Evolutionary conservation across 345 rosid genomes (phyloP).

Genomic region (Ceriops tagal): DNA sequence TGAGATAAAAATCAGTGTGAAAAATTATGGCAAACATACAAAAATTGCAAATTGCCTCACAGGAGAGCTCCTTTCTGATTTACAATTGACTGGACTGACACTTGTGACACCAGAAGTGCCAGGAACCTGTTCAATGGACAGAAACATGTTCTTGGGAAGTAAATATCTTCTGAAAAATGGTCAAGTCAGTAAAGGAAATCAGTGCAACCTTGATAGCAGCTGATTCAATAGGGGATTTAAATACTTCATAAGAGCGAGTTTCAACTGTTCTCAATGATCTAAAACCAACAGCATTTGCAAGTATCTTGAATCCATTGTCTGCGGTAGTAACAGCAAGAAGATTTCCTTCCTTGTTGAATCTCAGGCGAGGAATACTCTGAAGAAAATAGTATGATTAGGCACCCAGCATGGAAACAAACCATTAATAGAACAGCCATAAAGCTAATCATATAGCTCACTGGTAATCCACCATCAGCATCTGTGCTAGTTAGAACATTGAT

Average conservation of each 20-base stretch:
- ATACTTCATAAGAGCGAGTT: conserved; percentile 56
- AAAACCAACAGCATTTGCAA: conserved; percentile 66
- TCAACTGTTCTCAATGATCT: conserved; percentile 59
- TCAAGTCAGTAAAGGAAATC: conserved; percentile 8
- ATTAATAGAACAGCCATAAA: background rate
- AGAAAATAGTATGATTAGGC: conserved; percentile 17
- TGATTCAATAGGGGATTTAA: conserved; percentile 61
- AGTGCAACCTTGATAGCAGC: conserved; percentile 46
- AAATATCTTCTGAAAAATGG: conserved; percentile 14
- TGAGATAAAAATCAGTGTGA: background rate
- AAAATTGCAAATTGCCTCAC: conserved; percentile 59
- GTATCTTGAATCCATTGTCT: conserved; percentile 89
- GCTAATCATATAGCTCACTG: conserved; percentile 51
- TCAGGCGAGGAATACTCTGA: conserved; percentile 72
- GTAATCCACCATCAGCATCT: conserved; percentile 85
- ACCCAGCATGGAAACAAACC: conserved; percentile 5
- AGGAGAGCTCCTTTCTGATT: conserved; percentile 85
- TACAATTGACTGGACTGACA: conserved; percentile 56
- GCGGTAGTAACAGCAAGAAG: conserved; percentile 84
- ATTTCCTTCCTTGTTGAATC: conserved; percentile 83
- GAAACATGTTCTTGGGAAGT: conserved; percentile 10
- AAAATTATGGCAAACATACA: conserved; percentile 35
- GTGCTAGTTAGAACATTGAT: conserved; percentile 47
- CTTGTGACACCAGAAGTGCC: conserved; percentile 47
- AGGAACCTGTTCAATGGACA: conserved; percentile 47